Evolutionary conservation across 2,329 filamentous ascomycete species (phyloP), one percentile per base, ranked within the genome.

Genomic region (Ampelomyces quisqualis): DNA sequence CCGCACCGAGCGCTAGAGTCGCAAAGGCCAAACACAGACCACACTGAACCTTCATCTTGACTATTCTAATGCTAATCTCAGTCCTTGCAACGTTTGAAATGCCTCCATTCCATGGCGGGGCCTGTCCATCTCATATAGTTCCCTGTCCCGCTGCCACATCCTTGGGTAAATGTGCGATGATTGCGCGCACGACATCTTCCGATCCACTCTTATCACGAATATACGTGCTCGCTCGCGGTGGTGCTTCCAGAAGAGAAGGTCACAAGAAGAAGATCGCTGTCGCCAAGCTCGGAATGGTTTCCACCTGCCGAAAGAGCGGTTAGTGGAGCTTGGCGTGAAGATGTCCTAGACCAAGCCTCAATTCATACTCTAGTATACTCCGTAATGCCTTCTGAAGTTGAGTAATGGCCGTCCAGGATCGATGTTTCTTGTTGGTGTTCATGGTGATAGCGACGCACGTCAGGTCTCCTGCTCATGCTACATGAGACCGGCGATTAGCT

Each of bases 171-270:
- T 45, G 24, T 26, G 37, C 23, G 15, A 41, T 48, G 28, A 51
- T 47, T 55, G 48, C 23, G 35, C 40, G 47, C 47, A 41, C 43
- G 34, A 34, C 38, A 46, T 39, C 24, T 19, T 47, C 29, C 36
- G 33, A 38, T 43, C 49, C 49, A 53, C 55, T 51, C 50, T 57
- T 59, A 62, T 58, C 57, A 40, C 27, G 13, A 21, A 26, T 31
- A 31, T 27, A 27, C 27, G 14, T 39, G 27, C 39, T 44, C 40
- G 44, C 32, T 30, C 34, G 47, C 48, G 40, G 51, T 51, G 46
- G 42, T 51, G 53, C 45, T 56, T 60, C 53, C 39, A 51, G 52
- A 60, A 56, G 46, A 60, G 62, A 58, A 65, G 59, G 57, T 64
- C 53, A 49, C 45, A 64, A 62, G 57, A 51, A 45, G 43, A 50